Base-by-base conservation (phyloP, 768 basidiomycete genomes). In the Panaeolus papilionaceus region DNA sequence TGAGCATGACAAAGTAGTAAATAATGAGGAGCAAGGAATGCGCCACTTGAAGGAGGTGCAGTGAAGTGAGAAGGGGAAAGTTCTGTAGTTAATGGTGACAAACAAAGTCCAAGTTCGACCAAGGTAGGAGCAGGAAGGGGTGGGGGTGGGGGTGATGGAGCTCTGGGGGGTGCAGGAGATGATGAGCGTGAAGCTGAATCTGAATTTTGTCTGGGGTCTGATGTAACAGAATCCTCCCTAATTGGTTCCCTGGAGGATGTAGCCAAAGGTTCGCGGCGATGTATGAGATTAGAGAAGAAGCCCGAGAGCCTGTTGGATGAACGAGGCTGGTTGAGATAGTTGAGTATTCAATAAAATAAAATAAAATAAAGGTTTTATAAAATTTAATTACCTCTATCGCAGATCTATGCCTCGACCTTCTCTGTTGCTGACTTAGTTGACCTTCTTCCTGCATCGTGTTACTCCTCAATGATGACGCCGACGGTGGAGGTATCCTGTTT, bases 1-100 rank as follows among this genome's bases (percentile, higher is more conserved):
- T 95, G 94, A 2, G 91, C 82, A 73, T 95, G 94, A 70, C 94
- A 95, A 51, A 95, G 84, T 20, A 95, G 84, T 10, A 95, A 84
- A 76, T 91, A 94, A 72, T 94, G 91, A 2, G 94, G 94, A 0
- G 88, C 84, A 39, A 95, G 78, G 76, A 95, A 95, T 12, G 93
- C 88, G 12, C 94, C 94, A 66, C 88, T 92, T 0, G 85, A 81
- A 7, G 94, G 94, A 1, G 93, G 90, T 3, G 89, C 86, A 72
- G 82, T 90, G 73, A 92, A 93, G 75, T 93, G 93, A 14, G 92
- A 88, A 1, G 92, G 92, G 0, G 89, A 86, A 33, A 94, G 82
- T 73, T 88, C 86, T 18, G 85, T 78, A 0, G 93, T 94, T 51
- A 95, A 70, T 16, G 88, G 85, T 12, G 87, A 85, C 7, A 95